Base-by-base conservation (phyloP, 306 rosid genomes). In the Fragaria vesca region DNA sequence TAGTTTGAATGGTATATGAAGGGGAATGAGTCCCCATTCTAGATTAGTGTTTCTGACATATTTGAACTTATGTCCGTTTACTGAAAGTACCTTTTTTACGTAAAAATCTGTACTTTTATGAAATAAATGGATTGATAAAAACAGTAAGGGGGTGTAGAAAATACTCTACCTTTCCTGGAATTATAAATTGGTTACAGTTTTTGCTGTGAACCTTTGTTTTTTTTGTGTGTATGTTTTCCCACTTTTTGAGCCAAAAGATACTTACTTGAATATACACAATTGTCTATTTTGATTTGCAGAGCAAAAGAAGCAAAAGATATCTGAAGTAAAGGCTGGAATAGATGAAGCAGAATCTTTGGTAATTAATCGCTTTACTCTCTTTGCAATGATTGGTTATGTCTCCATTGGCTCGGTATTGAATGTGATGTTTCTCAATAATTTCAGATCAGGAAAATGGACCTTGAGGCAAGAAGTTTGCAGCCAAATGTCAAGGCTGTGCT, bases 301-400 rank as follows among this genome's bases (percentile, higher is more conserved):
- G 88, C 95, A 88, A 86, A 94, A 92, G 97, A 94, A 92, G 84
- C 97, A 94, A 69, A 92, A 86, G 55, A 79, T 92, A 74, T 78
- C 95, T 82, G 97, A 94, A 83, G 71, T 92, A 82, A 90, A 89
- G 83, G 43, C 88, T 78, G 98, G 95, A 76, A 89, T 92, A 73
- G 95, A 92, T 86, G 95, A 92, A 78, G 97, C 98, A 3, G 98
- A 94, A 76, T 85, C 93, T 66, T 86, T 89, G 98, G 97, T 95
- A 90, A 82, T 8, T 61, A 47, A 46, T 85, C 55, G 47, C 72
- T 40, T 40, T 68, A 10, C 71, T 75, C 58, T 65, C 74, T 76
- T 74, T 69, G 3, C 71, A 52, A 82, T 58, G 68, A 65, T n/a
- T 75, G 52, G n/a, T n/a, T 86, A 61, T 75, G 21, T 76, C 67